Conservation (phyloP, 163 green algal genomes). For the Chloromonas sp. region DNA sequence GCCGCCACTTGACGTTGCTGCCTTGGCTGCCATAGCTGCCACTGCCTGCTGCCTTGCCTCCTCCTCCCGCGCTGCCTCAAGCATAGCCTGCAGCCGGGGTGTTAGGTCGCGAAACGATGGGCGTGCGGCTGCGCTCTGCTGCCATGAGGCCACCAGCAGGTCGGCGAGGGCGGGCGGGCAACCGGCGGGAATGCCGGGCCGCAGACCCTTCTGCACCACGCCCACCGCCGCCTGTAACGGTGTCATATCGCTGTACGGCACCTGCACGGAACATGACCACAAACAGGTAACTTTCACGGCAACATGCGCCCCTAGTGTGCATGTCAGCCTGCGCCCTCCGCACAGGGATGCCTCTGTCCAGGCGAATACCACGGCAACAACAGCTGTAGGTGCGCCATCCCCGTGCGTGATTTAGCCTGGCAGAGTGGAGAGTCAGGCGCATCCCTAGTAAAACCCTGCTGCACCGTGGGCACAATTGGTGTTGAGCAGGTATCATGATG, state of each 20-base stretch:
- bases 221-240: slow-evolving; percentile 91
- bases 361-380: too few relatives aligned
- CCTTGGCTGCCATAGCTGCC: slow-evolving; percentile 3
- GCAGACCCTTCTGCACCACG: slow-evolving; percentile 92
- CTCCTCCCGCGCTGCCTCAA: slow-evolving; percentile 39
- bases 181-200: slow-evolving; percentile 69
- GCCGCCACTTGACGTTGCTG: slow-evolving; percentile 11
- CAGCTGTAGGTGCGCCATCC: too few relatives aligned
- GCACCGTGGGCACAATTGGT: too few relatives aligned
- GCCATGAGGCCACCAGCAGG: slow-evolving; percentile 83
- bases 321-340: too few relatives aligned
- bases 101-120: slow-evolving; percentile 63
- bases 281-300: background rate
- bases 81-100: slow-evolving; percentile 39
- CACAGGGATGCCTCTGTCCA: too few relatives aligned
- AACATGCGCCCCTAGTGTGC: background rate
- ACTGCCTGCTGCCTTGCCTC: slow-evolving; percentile 32
- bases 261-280: slow-evolving; percentile 28
- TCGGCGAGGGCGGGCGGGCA: slow-evolving; percentile 61
- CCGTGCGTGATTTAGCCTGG: too few relatives aligned
- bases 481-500: too few relatives aligned
- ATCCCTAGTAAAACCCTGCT: too few relatives aligned
- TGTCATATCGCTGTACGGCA: slow-evolving; percentile 72
- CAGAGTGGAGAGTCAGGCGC: too few relatives aligned
- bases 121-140: slow-evolving; percentile 45